Percentiles rank a stretch among this genome's conserved stretches.
Conservation (phyloP, 768 basidiomycete genomes). For the Mycena galopus region DNA sequence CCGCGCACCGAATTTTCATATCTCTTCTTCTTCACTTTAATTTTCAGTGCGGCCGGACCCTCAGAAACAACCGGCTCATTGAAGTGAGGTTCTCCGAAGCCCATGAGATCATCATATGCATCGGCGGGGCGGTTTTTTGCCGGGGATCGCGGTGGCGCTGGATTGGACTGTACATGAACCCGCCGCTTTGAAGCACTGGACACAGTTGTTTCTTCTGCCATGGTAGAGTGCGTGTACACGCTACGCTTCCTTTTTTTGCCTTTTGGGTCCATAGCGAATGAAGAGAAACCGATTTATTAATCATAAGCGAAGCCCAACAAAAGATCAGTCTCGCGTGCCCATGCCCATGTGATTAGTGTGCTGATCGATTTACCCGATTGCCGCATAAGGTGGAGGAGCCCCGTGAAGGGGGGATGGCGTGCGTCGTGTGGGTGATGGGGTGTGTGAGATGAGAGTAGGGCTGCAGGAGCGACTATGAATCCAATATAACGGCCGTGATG, state of each 20-base stretch:
- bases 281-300: too few species aligned
- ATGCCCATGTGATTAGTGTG: too few species aligned
- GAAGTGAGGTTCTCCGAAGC: background rate
- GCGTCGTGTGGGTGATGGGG: background rate
- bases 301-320: too few species aligned
- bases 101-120: background rate
- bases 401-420: background rate
- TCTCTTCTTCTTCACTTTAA: background rate
- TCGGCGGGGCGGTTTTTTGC: background rate
- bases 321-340: too few species aligned
- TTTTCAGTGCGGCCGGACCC: background rate
- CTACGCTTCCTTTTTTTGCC: background rate
- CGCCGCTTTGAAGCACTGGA: background rate
- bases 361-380: too few species aligned
- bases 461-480: background rate
- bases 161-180: background rate
- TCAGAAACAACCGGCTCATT: background rate
- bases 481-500: background rate
- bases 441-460: background rate
- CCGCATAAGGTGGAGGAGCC: background rate
- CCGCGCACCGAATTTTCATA: background rate
- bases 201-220: background rate
- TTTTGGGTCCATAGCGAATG: background rate
- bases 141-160: background rate
- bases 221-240: background rate